Conservation (phyloP, 352 stramenopile genomes). For the Globisporangium canariense region DNA sequence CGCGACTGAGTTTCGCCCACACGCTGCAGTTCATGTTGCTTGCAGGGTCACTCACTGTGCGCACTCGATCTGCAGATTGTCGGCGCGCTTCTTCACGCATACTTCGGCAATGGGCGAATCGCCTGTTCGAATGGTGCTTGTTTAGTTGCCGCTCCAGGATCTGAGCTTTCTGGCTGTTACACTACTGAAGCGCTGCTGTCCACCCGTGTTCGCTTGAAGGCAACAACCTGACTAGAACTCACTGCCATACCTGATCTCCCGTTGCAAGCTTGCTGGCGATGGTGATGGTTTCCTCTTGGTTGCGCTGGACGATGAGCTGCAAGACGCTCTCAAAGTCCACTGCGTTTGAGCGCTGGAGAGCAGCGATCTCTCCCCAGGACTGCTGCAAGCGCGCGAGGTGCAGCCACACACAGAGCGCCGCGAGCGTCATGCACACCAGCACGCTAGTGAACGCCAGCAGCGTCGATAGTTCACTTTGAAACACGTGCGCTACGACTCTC, state of each 20-base stretch:
- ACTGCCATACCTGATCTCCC: background rate
- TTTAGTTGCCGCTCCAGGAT: background rate
- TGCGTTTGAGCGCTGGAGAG: conserved; percentile 1
- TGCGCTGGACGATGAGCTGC: background rate
- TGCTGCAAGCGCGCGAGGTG: conserved; percentile 3
- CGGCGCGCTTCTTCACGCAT: no score
- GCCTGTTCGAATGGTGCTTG: background rate
- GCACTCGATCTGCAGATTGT: background rate
- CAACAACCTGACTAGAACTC: background rate
- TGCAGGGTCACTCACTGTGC: background rate
- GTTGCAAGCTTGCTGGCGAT: background rate
- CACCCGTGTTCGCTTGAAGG: background rate
- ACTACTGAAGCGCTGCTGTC: background rate
- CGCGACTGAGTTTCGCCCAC: background rate
- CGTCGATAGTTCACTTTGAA: background rate
- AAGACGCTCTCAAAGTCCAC: background rate
- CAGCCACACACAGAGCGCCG: background rate
- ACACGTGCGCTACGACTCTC: background rate
- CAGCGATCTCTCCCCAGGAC: background rate
- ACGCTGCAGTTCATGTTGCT: background rate
- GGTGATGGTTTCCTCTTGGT: background rate
- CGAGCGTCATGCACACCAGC: background rate
- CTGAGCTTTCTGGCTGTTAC: background rate
- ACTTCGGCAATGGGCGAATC: background rate
- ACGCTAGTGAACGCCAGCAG: background rate